These are phyloP conservation scores for Trifolium repens DNA, from an alignment of 306 rosid species.

Conservation along the genomic window DNA sequence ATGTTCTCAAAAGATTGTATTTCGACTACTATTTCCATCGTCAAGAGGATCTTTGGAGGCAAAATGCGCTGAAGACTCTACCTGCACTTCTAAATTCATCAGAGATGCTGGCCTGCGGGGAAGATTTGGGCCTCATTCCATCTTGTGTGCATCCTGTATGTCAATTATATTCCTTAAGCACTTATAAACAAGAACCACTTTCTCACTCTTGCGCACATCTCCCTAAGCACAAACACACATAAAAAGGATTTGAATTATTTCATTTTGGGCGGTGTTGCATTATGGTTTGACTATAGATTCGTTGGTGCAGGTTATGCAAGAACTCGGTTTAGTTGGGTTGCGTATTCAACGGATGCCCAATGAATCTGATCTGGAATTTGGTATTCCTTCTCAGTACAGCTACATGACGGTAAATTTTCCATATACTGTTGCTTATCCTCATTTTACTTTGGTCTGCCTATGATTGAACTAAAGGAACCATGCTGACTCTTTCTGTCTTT, in stretches of 20 bases:
- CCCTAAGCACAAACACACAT: background rate
- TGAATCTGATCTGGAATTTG: conserved; percentile 86
- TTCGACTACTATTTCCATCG: conserved; percentile 93
- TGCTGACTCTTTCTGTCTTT: background rate
- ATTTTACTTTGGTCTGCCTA: background rate
- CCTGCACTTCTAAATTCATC: conserved; percentile 91
- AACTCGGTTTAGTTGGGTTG: conserved; percentile 85
- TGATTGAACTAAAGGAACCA: conserved; percentile 25
- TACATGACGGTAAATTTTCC: conserved; percentile 81
- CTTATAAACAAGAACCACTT: conserved; percentile 10
- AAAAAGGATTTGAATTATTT: conserved; percentile 12
- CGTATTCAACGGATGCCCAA: conserved; percentile 98
- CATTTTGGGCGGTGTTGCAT: background rate
- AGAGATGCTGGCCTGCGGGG: conserved; percentile 94
- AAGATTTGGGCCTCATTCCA: conserved; percentile 97
- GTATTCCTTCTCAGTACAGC: conserved; percentile 87
- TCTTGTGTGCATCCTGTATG: conserved; percentile 97
- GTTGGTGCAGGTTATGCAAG: conserved; percentile 88
- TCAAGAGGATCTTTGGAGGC: conserved; percentile 93
- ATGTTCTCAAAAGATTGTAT: conserved; percentile 79
- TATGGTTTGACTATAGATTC: conserved; percentile 18
- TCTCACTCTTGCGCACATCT: background rate
- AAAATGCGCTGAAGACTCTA: conserved; percentile 91
- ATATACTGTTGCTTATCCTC: conserved; percentile 29
- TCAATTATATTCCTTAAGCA: conserved; percentile 31